A percentile compares a stretch with the other conserved stretches of the same genome.
These are phyloP conservation scores for Emiliania huxleyi DNA, from an alignment of 78 protist species.

Conservation along the genomic window DNA sequence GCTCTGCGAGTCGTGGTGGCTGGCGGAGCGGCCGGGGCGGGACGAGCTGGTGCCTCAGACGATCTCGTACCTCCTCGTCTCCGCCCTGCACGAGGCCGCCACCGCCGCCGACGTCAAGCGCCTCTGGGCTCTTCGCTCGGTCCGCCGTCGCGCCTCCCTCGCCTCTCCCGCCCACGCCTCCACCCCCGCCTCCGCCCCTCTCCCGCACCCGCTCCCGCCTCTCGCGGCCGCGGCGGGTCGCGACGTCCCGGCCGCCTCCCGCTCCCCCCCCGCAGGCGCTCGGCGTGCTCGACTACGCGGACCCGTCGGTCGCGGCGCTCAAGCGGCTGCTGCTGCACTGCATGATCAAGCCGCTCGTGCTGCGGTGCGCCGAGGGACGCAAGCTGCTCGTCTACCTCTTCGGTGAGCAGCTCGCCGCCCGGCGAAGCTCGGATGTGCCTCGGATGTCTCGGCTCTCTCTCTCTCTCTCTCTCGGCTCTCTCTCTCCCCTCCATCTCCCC, in stretches of 20 bases:
- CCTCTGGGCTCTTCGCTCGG: conserved; percentile 21
- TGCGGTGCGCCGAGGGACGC: conserved; percentile 57
- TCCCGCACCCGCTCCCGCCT: too few species aligned
- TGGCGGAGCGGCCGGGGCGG: conserved; percentile 1
- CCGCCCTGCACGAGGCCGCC: conserved; percentile 29
- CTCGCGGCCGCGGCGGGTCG: too few species aligned
- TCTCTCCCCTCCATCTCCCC: too few species aligned
- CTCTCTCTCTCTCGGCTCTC: too few species aligned
- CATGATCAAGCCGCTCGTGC: conserved; percentile 51
- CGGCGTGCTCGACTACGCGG: conserved; percentile 39
- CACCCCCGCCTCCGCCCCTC: too few species aligned
- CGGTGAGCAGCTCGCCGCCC: too few species aligned
- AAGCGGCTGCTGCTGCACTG: conserved; percentile 48
- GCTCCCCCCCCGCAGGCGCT: conserved; percentile 12
- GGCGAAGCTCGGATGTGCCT: too few species aligned
- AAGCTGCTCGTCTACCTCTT: conserved; percentile 39
- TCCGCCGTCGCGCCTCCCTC: too few species aligned
- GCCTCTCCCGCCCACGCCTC: too few species aligned
- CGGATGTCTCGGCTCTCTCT: too few species aligned
- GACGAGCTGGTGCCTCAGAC: conserved; percentile 62
- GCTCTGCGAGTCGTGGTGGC: conserved; percentile 58
- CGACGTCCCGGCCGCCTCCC: too few species aligned
- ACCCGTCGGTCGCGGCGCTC: conserved; percentile 10
- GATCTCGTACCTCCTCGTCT: conserved; percentile 48
- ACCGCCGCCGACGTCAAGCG: conserved; percentile 45